Percentiles rank a stretch among this genome's conserved stretches.
Conservation (phyloP, 2,329 filamentous ascomycete genomes). For the Macrophomina phaseolina region DNA sequence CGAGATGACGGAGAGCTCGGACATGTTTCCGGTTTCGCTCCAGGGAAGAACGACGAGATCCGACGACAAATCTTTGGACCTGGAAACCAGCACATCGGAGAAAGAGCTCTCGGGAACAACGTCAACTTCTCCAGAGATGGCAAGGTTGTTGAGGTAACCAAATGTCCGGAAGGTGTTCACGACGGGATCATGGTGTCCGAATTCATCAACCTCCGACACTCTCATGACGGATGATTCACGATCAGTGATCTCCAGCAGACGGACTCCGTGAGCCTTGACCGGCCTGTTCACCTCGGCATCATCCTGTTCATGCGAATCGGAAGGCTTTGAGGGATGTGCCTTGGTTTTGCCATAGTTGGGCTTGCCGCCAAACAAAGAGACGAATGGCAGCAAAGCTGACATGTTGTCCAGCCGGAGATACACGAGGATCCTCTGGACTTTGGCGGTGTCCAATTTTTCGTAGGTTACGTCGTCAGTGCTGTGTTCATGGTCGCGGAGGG, state of each 20-base stretch:
- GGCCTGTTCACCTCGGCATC: constrained; percentile 48
- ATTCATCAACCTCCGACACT: constrained; percentile 80
- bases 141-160: constrained; percentile 80
- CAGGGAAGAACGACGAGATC: constrained; percentile 84
- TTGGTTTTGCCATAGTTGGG: constrained; percentile 48
- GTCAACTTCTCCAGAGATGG: constrained; percentile 80
- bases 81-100: constrained; percentile 74
- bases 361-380: constrained; percentile 73
- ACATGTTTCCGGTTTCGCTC: constrained; percentile 80
- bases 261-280: constrained; percentile 81
- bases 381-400: constrained; percentile 79
- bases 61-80: constrained; percentile 60
- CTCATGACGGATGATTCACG: constrained; percentile 96
- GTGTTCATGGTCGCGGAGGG: constrained; percentile 42
- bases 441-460: constrained; percentile 57
- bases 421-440: constrained; percentile 72
- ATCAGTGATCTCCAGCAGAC: constrained; percentile 85
- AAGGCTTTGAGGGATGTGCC: constrained; percentile 42
- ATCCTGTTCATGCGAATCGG: constrained; percentile 6
- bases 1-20: constrained; percentile 63
- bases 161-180: constrained; percentile 92
- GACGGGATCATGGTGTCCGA: constrained; percentile 71
- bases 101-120: constrained; percentile 80
- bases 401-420: constrained; percentile 86
- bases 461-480: constrained; percentile 45